Conservation (phyloP, 192 early-diverging fungal species). For the Endogone sp. region DNA sequence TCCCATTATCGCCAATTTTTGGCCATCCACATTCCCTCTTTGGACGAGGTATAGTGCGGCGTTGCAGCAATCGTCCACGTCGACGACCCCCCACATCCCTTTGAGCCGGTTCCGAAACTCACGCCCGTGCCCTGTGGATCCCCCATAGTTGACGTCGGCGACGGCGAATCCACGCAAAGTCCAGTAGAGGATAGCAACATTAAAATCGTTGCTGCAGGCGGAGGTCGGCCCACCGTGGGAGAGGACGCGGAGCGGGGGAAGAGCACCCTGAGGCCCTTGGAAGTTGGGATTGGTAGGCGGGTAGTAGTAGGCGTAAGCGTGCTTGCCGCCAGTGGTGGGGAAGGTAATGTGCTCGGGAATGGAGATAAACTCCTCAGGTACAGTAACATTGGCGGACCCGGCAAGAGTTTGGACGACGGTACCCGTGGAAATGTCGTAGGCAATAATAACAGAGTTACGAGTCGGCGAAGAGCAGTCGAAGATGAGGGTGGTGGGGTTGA, state of each 20-base stretch:
- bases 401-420: background rate
- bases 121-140: slow-evolving; percentile 69
- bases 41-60: slow-evolving; percentile 60
- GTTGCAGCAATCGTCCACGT: slow-evolving; percentile 74
- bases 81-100: slow-evolving; percentile 69
- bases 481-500: background rate
- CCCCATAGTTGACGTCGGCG: slow-evolving; percentile 77
- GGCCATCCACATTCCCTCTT: slow-evolving; percentile 50
- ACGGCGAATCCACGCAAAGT: slow-evolving; percentile 74
- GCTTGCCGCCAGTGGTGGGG: slow-evolving; percentile 43
- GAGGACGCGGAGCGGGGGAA: slow-evolving; percentile 66
- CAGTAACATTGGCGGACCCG: background rate
- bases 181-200: slow-evolving; percentile 62
- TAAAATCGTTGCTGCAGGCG: slow-evolving; percentile 30
- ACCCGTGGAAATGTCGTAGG: slow-evolving; percentile 7
- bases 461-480: background rate
- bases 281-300: slow-evolving; percentile 59
- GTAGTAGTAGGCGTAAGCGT: slow-evolving; percentile 57
- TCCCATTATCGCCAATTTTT: slow-evolving; percentile 63
- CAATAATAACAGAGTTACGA: background rate
- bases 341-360: slow-evolving; percentile 57
- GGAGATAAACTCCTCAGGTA: slow-evolving; percentile 50
- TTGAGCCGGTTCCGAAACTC: slow-evolving; percentile 70
- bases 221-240: slow-evolving; percentile 73
- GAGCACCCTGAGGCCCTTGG: slow-evolving; percentile 37